These are phyloP conservation scores for Breviolum minutum DNA, from an alignment of 73 alveolate genomes.

Conservation along the genomic window DNA sequence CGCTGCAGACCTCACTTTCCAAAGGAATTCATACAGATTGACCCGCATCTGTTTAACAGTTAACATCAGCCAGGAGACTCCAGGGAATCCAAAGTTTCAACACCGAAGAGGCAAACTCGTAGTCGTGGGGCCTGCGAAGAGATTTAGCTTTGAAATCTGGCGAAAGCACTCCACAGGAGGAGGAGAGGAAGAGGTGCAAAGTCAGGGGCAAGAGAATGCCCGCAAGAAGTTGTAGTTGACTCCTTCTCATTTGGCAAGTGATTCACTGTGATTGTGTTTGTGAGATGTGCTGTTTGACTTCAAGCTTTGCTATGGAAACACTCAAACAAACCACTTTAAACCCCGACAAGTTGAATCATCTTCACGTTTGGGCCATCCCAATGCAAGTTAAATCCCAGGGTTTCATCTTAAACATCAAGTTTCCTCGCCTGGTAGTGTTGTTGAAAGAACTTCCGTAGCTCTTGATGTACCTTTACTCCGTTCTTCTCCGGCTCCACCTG, in stretches of 20 bases:
- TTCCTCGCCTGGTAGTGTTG: constrained; percentile 28
- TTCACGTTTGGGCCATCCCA: no score
- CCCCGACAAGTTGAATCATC: no score
- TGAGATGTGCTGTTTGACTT: no score
- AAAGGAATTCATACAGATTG: neutral
- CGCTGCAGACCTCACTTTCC: neutral
- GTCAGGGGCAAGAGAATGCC: neutral
- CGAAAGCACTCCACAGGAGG: neutral
- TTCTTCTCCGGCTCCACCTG: constrained; percentile 55
- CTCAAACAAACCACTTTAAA: no score
- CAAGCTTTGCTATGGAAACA: no score
- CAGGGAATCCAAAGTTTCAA: constrained; percentile 43
- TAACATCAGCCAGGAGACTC: neutral
- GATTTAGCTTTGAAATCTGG: neutral
- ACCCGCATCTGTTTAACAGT: no score
- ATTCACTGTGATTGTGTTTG: neutral
- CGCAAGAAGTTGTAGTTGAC: neutral
- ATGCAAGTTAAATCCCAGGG: no score
- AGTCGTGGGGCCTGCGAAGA: constrained; percentile 45
- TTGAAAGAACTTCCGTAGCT: constrained; percentile 43
- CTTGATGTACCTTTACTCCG: constrained; percentile 36
- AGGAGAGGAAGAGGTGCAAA: neutral
- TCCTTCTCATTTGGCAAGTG: neutral
- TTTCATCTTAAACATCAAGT: neutral
- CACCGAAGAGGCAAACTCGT: constrained; percentile 74